Conservation (phyloP, 192 early-diverging fungal species). For the Podila minutissima region DNA sequence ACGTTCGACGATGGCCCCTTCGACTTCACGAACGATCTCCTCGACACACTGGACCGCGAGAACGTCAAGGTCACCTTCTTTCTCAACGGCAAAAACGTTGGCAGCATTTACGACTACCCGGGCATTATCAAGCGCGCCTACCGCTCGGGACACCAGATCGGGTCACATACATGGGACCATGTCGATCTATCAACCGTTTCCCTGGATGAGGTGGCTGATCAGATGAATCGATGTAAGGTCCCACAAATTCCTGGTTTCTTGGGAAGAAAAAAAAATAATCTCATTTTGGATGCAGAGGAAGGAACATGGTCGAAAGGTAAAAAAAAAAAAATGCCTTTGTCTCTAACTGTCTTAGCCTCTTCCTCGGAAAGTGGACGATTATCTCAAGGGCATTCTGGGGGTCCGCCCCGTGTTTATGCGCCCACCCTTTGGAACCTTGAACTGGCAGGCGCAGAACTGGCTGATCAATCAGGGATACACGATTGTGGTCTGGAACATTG, state of each 20-base stretch:
- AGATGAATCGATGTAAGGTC: slow-evolving; percentile 25
- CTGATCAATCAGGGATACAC: slow-evolving; percentile 28
- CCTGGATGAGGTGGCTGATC: slow-evolving; percentile 2
- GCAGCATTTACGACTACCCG: slow-evolving; percentile 13
- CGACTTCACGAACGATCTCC: slow-evolving; percentile 14
- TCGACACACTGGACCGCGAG: slow-evolving; percentile 19
- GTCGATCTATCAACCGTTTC: slow-evolving; percentile 47
- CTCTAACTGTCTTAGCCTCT: not conserved
- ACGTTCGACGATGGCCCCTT: slow-evolving; percentile 44
- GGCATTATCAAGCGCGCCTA: slow-evolving; percentile 46
- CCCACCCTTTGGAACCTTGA: slow-evolving; percentile 58
- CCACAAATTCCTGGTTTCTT: no score
- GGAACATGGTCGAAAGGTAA: no score
- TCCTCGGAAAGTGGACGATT: slow-evolving; percentile 41
- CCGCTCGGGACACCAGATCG: slow-evolving; percentile 67
- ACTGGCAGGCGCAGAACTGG: not conserved
- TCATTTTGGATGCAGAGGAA: no score
- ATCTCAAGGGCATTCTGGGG: slow-evolving; percentile 58
- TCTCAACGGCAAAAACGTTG: slow-evolving; percentile 32
- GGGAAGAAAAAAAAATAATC: no score
- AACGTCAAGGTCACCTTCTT: slow-evolving; percentile 46
- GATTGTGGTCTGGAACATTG: slow-evolving; percentile 23
- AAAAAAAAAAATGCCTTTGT: no score
- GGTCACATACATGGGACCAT: slow-evolving; percentile 61
- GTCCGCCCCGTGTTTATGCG: slow-evolving; percentile 64